Base-by-base conservation (phyloP, 1,139 yeast species). In the Geotrichum aggregatum region DNA sequence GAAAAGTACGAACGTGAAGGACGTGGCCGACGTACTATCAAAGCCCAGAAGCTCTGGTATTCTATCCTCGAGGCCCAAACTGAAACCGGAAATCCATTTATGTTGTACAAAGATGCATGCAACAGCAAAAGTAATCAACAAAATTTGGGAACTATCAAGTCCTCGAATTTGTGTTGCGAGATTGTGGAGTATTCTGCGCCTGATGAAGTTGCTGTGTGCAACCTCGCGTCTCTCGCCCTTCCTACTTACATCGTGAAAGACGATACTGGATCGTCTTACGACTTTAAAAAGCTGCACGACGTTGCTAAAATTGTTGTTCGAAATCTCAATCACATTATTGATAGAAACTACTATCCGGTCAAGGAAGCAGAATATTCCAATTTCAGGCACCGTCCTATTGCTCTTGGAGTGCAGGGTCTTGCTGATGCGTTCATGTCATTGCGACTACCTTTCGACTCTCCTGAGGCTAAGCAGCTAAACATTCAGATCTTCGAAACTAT, bases 1-100 rank as follows among this genome's bases (percentile, higher is more conserved):
- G 82, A 80, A 62, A 75, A 73, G 63, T 87, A 87, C 66, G 96
- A 85, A 72, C 66, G 71, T 48, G 84, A 83, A 68, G 85, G 84
- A 50, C 78, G 82, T 61, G 94, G 89, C 58, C 77, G 80, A 69
- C 76, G 77, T 64, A 80, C 84, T 36, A 75, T 87, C 64, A 84
- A 83, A 69, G 96, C 96, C 40, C 95, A 87, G 71, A 87, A 85
- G 71, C 76, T 87, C 56, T 87, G 96, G 96, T 83, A 84, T 61
- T 82, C 89, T 52, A 87, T 87, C 59, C 74, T 87, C 59, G 95
- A 87, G 67, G 84, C 95, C 46, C 96, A 87, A 73, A 86, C 92
- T 51, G 96, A 87, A 74, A 87, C 96, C 31, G 96, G 96, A 66
- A 85, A 88, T 63, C 96, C 96, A 48, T 88, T 85, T 75, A 86